Evolutionary conservation across 2,329 filamentous ascomycete genomes (phyloP), one percentile per base, ranked within the genome.

Genomic region (Botrytis medusae): DNA sequence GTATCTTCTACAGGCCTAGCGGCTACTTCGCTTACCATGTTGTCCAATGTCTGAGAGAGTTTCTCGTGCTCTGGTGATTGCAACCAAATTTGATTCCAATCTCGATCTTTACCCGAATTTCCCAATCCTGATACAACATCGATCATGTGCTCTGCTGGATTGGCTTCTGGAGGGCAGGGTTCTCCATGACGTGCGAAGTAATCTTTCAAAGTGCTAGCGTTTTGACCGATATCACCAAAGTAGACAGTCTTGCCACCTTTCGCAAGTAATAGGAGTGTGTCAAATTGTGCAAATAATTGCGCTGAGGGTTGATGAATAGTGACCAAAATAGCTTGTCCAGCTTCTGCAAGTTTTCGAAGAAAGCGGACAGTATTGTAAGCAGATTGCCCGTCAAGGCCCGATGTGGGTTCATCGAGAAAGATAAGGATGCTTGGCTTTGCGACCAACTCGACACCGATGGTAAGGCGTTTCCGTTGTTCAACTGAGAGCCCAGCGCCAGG

Each of bases 31-130:
- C 84, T 80, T 75, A 88, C 87, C 74, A 91, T 86, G 10, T 82
- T 82, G 40, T 89, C 85, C 59, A 93, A 90, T 78, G 91, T 89
- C 25, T 85, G 80, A 2, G 89, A 79, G 34, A 91, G 81, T 2
- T 83, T 79, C 6, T 83, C 81, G 74, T 88, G 86, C 76, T 92
- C 85, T 2, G 87, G 81, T 0, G 90, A 92, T 57, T 86, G 85
- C 61, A 84, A 83, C 91, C 91, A 93, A 76, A 91, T 87, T 62
- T 91, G 84, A 59, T 86, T 84, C 93, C 92, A 95, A 80, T 94
- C 87, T 42, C 81, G 79, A 0, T 87, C 87, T 1, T 87, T 87
- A 3, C 85, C 84, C 60, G 87, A 60, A 83, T 85, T 42, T 51
- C 48, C 48, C 48, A 51, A 9, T 83, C 87, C 69, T 84, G 87